Evolutionary conservation across 768 basidiomycete genomes (phyloP), one percentile per base, ranked within the genome.

Genomic region (Lactifluus pinguis): DNA sequence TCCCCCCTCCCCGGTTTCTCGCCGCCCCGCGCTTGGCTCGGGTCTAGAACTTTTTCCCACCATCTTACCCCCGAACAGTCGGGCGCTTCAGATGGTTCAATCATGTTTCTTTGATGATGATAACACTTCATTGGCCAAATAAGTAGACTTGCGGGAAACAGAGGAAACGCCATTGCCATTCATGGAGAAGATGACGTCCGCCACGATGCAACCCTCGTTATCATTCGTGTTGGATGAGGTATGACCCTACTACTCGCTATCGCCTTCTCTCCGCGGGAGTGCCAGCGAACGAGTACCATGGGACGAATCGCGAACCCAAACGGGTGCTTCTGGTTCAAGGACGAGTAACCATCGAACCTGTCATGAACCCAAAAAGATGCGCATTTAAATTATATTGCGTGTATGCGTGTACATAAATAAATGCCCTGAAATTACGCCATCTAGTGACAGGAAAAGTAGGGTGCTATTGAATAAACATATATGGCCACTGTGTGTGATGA

Each of bases 401-500:
- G 57, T 25, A 25, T 25, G n/a, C n/a, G n/a, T n/a, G n/a, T 62
- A 58, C 45, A 62, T 57, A 58, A 57, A 62, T 57, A 58, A 44
- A 21, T 58, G 38, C 45, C 61, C 45, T 53, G 49, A 32, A 14
- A 62, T 58, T 62, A 58, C 57, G 52, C 61, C 56, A 58, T 62
- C 56, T 62, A 62, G 47, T 58, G 53, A 49, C 53, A 62, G 51
- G 57, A 44, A 58, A 47, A 58, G 57, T 62, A 54, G 6, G 38
- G 47, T 53, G 41, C 61, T 38, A 38, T 21, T 42, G 61, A 62
- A 62, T 62, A 62, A 62, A 62, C 61, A 62, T 62, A 62, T 54
- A 53, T 54, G 53, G 56, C 53, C 56, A 44, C 51, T 57, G 17
- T 25, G 17, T 25, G 19, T 53, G 56, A 55, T 42, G 32, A 57